phyloP scores from a whole-genome alignment of 768 basidiomycete species.

The Leccinum variicolor region DNA sequence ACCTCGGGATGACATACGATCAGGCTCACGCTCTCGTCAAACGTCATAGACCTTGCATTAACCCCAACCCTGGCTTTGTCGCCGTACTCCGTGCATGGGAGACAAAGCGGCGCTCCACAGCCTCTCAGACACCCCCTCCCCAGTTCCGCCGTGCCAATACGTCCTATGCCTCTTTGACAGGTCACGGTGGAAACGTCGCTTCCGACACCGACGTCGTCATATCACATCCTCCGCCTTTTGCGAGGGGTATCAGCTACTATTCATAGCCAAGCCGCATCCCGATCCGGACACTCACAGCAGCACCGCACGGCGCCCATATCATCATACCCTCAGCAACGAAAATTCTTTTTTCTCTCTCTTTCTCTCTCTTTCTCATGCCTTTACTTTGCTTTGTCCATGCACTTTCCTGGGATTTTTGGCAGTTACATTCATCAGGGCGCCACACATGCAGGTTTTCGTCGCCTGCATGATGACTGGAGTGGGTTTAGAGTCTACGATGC shows the following conservation, averaged over 20 bases:
- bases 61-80: conserved; percentile 78
- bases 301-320: not conserved
- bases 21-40: conserved; percentile 57
- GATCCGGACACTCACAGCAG: not conserved
- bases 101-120: conserved; percentile 24
- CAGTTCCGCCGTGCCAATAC: conserved; percentile 31
- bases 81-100: conserved; percentile 60
- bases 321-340: not conserved
- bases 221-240: conserved; percentile 10
- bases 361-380: not conserved
- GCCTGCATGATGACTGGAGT: not conserved
- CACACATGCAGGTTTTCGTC: conserved; percentile 1
- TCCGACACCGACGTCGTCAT: not conserved
- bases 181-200: not conserved
- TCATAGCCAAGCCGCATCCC: conserved; percentile 3
- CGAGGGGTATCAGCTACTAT: conserved; percentile 27
- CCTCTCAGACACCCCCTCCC: conserved; percentile 9
- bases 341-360: not conserved
- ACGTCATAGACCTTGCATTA: conserved; percentile 65
- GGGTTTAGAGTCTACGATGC: not conserved
- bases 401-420: not conserved
- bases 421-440: not conserved
- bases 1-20: conserved; percentile 71
- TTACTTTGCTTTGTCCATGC: not conserved
- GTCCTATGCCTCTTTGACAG: conserved; percentile 14